Evolutionary conservation across 371 early-diverging fungal species (phyloP).

Genomic region (Circinella minor): DNA sequence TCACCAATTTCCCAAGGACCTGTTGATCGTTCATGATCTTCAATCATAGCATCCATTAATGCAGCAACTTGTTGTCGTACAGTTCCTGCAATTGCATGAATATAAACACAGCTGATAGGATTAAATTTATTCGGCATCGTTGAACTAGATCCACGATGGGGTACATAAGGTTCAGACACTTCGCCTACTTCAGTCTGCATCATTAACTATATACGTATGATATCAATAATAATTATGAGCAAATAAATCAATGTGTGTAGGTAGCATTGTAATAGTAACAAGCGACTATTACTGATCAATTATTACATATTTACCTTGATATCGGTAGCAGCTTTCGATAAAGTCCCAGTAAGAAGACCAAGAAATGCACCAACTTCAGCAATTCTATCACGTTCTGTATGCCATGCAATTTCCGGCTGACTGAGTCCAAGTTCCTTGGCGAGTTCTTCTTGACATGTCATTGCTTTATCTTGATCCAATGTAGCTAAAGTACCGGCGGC

Average conservation of each 20-base stretch:
- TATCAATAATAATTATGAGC: not conserved
- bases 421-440: slow-evolving; percentile 20
- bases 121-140: slow-evolving; percentile 32
- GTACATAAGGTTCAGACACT: slow-evolving; percentile 28
- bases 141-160: slow-evolving; percentile 28
- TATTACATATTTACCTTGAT: slow-evolving; percentile 14
- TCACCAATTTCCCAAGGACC: slow-evolving; percentile 33
- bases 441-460: slow-evolving; percentile 21
- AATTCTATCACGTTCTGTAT: slow-evolving; percentile 78
- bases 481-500: slow-evolving; percentile 26
- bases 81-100: slow-evolving; percentile 26
- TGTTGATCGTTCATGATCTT: slow-evolving; percentile 26
- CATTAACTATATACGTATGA: slow-evolving; percentile 25
- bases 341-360: slow-evolving; percentile 60
- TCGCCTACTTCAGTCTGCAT: slow-evolving; percentile 34
- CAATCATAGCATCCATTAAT: slow-evolving; percentile 27
- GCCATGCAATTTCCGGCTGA: slow-evolving; percentile 23
- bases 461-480: slow-evolving; percentile 12
- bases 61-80: slow-evolving; percentile 27
- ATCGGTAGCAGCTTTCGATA: slow-evolving; percentile 26
- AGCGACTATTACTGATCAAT: not conserved
- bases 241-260: too few relatives aligned
- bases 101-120: slow-evolving; percentile 30
- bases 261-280: too few relatives aligned
- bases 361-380: slow-evolving; percentile 80